A percentile compares a stretch with the other conserved stretches of the same genome.
Conservation (phyloP, 2,329 filamentous ascomycete species). For the Chaetomium sp. region DNA sequence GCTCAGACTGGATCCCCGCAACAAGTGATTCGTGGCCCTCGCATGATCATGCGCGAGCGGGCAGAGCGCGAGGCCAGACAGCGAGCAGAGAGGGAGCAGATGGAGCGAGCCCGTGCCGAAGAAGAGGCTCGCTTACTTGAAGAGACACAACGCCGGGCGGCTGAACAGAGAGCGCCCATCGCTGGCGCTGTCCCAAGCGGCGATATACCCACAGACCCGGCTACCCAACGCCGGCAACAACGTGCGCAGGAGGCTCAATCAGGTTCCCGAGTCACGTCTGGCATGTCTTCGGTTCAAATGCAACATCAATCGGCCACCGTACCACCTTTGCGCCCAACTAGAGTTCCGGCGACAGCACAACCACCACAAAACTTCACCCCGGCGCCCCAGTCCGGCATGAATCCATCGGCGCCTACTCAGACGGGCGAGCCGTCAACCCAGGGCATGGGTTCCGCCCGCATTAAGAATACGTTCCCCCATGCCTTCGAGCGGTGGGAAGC, state of each 20-base stretch:
- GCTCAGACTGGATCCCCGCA: conserved; percentile 58
- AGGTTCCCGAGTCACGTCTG: conserved; percentile 24
- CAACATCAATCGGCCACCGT: conserved; percentile 29
- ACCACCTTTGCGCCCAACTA: conserved; percentile 34
- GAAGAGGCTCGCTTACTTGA: conserved; percentile 58
- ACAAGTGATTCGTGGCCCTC: conserved; percentile 74
- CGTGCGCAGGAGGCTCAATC: conserved; percentile 38
- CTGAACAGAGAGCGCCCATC: conserved; percentile 61
- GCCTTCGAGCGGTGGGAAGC: conserved; percentile 98
- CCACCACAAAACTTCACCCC: conserved; percentile 34
- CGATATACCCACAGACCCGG: conserved; percentile 42
- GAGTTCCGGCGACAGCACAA: conserved; percentile 36
- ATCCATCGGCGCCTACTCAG: conserved; percentile 30
- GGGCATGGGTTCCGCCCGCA: conserved; percentile 41
- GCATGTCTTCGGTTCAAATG: conserved; percentile 24
- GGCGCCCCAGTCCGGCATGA: conserved; percentile 24
- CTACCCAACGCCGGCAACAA: conserved; percentile 41
- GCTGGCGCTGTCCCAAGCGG: conserved; percentile 44
- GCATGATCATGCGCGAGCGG: conserved; percentile 89
- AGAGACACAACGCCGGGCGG: conserved; percentile 55
- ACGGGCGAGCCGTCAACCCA: conserved; percentile 40
- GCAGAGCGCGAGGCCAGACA: conserved; percentile 73
- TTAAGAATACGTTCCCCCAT: conserved; percentile 81
- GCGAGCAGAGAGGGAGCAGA: conserved; percentile 66
- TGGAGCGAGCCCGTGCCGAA: conserved; percentile 60